Base-by-base conservation (phyloP, 345 rosid species). In the Acer yangbiense region DNA sequence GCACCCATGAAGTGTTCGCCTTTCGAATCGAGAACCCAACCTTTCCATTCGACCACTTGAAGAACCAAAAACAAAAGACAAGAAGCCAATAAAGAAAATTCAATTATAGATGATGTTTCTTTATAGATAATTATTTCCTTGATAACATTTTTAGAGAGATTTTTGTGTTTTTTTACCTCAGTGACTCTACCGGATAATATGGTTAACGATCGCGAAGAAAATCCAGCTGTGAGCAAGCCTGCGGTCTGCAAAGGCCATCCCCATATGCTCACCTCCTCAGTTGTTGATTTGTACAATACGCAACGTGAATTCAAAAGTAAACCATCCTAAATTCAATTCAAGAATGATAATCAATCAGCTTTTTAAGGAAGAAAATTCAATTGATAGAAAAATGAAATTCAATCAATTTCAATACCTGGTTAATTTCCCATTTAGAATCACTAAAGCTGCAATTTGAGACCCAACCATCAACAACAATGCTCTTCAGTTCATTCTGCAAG, bases 181-280 rank as follows among this genome's bases (percentile, higher is more conserved):
- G 95, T 88, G 23, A 92, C 88, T 83, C 95, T 88, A 68, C 97
- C 99, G n/a, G 92, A 86, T 80, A 94, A 73, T 1, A 94, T 72
- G 1, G 89, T 89, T 70, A 90, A 83, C 0, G 90, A 89, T 20
- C 84, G 84, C 4, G 97, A 87, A 32, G 88, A 86, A 77, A 85
- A 76, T 20, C 92, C 90, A 13, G 91, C 70, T 29, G 80, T 39
- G 68, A 88, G 88, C 87, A 94, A 77, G 27, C 97, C 97, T 0
- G 94, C 91, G 0, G 95, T 90, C 61, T 91, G 99, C 81, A 96
- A 78, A 74, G 99, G 98, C 99, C 99, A 96, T 27, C 97, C 98
- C 99, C 99, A 92, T 58, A 94, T 80, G 81, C 88, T 88, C 41
- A 96, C 94, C 74, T 94, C 98, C 85, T 94, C 99, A 11, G 67